Evolutionary conservation across 2,329 filamentous ascomycete genomes (phyloP), one percentile per base, ranked within the genome.

Genomic region (Ophiostoma novo-ulmi): DNA sequence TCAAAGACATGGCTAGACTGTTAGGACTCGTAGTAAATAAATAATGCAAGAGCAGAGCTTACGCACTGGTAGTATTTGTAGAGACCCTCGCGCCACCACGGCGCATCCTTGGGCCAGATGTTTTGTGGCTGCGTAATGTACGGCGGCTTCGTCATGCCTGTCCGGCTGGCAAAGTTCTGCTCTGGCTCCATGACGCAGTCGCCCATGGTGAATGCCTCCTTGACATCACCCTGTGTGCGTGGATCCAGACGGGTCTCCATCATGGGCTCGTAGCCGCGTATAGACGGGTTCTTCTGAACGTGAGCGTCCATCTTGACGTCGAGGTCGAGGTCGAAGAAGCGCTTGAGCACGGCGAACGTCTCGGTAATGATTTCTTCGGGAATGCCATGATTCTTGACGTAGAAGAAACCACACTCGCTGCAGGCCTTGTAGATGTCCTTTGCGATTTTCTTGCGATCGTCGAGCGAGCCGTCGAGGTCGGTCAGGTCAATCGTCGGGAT

Each of bases 131-230:
- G 69, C 6, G 74, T 78, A 55, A 78, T 76, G 71, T 77, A 69
- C 6, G 74, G 11, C 20, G 77, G 77, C 65, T 41, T 41, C 22
- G 65, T 14, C 38, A 26, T 41, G 38, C 65, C 65, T 14, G 39
- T 31, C 11, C 65, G 65, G 11, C 65, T 41, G n/a, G 39, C 39
- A 52, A 76, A 78, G 72, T 79, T 74, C 70, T 80, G 80, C 71
- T 80, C 80, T 0, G 78, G 77, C 70, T 80, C 79, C 22, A 77
- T 74, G 26, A 76, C 76, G 70, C 78, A 79, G 72, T 80, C 78
- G 38, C 80, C 79, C 75, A 80, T 79, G 5, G 77, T 78, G 48
- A 75, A 74, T 20, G 72, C 74, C 69, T 76, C 75, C 63, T 75
- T 75, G 58, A 73, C 17, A 68, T 74, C 74, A 70, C 77, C 77